Evolutionary conservation across 2,329 filamentous ascomycete genomes (phyloP).

Genomic region (Exserohilum rostratum): DNA sequence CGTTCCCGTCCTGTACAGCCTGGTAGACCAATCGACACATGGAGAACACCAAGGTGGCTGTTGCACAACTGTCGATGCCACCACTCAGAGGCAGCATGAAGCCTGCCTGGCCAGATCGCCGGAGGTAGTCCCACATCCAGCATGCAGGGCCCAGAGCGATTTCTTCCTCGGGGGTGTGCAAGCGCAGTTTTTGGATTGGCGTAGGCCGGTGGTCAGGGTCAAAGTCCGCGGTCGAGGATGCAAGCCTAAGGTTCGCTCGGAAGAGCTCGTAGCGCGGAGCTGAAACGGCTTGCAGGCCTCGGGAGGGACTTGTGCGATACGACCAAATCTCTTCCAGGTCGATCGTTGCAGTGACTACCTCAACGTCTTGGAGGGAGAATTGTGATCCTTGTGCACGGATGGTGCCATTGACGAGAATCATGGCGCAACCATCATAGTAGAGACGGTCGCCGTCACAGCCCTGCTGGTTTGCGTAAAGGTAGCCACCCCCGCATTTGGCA

Average conservation of each 20-base stretch:
- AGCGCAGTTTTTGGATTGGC: constrained; percentile 38
- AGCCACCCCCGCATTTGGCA: constrained; percentile 56
- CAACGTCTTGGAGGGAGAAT: constrained; percentile 63
- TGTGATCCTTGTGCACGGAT: constrained; percentile 70
- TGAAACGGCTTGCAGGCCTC: constrained; percentile 63
- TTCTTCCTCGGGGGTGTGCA: constrained; percentile 62
- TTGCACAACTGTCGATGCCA: constrained; percentile 63
- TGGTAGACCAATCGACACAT: constrained; percentile 65
- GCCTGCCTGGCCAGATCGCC: constrained; percentile 59
- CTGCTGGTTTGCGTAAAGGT: constrained; percentile 66
- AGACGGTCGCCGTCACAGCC: constrained; percentile 52
- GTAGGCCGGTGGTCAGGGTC: constrained; percentile 57
- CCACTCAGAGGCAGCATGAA: constrained; percentile 65
- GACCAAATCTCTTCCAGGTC: constrained; percentile 72
- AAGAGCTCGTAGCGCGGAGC: constrained; percentile 56
- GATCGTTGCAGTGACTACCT: constrained; percentile 62
- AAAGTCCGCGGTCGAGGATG: constrained; percentile 48
- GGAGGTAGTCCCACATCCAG: constrained; percentile 70
- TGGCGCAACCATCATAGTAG: constrained; percentile 58
- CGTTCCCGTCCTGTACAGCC: constrained; percentile 58
- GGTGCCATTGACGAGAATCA: constrained; percentile 68
- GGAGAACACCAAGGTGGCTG: constrained; percentile 27
- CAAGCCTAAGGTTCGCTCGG: constrained; percentile 54
- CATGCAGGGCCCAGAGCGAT: constrained; percentile 69
- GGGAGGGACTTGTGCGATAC: constrained; percentile 62